Evolutionary conservation across 495 filamentous ascomycete genomes (phyloP).

Genomic region (Hypoxylon lienhwacheense): DNA sequence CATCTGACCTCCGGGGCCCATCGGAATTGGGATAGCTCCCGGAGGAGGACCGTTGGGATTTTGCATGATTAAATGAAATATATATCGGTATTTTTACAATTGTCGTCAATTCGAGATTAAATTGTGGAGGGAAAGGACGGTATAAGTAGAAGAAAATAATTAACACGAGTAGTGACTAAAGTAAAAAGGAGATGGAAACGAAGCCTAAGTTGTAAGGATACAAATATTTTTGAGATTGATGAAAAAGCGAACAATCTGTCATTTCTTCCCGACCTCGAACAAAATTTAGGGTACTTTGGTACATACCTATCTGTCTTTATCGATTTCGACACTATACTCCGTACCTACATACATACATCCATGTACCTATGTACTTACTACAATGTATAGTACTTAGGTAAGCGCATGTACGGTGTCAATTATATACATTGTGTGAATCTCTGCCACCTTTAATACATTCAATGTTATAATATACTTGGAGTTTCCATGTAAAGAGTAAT

Average conservation of each 20-base stretch:
- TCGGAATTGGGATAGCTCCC: slow-evolving; percentile 44
- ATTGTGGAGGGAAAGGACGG: neutral
- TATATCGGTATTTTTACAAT: slow-evolving; percentile 1
- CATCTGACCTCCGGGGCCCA: slow-evolving; percentile 55
- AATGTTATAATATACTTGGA: no score
- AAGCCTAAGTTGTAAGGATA: slow-evolving; percentile 2
- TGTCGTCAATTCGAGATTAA: neutral
- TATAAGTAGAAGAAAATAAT: slow-evolving; percentile 9
- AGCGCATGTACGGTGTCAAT: no score
- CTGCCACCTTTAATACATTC: no score
- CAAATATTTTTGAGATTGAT: slow-evolving; percentile 15
- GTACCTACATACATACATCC: neutral
- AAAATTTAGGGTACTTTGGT: slow-evolving; percentile 19
- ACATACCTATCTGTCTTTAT: neutral
- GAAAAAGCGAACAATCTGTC: slow-evolving; percentile 41
- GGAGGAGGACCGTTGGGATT: slow-evolving; percentile 28
- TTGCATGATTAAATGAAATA: slow-evolving; percentile 29
- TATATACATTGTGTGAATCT: no score
- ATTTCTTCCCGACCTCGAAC: slow-evolving; percentile 35
- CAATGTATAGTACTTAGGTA: no score
- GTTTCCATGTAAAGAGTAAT: no score
- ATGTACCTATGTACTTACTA: no score
- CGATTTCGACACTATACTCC: neutral
- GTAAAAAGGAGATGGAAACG: slow-evolving; percentile 15
- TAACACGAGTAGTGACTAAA: slow-evolving; percentile 13